Evolutionary conservation across 768 basidiomycete genomes (phyloP), one percentile per base, ranked within the genome.

Genomic region (Pleurotus tuber-regium): DNA sequence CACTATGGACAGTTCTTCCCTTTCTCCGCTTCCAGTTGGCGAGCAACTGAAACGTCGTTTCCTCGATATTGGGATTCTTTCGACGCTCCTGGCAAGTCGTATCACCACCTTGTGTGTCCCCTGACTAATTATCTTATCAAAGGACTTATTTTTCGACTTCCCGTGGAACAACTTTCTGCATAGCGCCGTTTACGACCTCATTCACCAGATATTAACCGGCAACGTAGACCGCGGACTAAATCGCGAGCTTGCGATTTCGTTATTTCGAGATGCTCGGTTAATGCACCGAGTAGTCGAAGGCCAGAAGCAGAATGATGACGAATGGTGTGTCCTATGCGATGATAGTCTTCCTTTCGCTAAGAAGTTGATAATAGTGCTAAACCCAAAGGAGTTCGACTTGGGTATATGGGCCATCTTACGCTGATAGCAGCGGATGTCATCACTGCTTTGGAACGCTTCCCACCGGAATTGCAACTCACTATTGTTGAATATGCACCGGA

Each of bases 101-200:
- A 74, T 65, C 33, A 21, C 52, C 31, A n/a, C 48, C 33, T 51
- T 4, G 9, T 21, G 36, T 11, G 26, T 30, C 25, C 23, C 51
- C 24, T 14, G 5, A 23, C 43, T 21, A 39, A 51, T 35, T 56
- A 54, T 57, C 16, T 21, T 28, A 16, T 46, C 39, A 19, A 59
- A 96, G 93, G 90, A 95, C 59, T 76, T 98, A 30, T 98, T 98
- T 75, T 98, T 98, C 64, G 86, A 89, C 54, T 97, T 87, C 61
- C 94, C 95, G 0, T 92, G 91, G 87, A 98, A 99, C 69, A 98
- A 98, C 64, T 98, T 98, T 66, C 70, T 98, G 25, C 97, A 99
- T 65, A 93, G 91, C 61, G 87, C 94, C 25, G 92, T 97, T 14
- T 98, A 98, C 63, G 97, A 99, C 65, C 74, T 97, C 52, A 76